Conservation (phyloP, 257 asterid genomes). For the Eucommia ulmoides region DNA sequence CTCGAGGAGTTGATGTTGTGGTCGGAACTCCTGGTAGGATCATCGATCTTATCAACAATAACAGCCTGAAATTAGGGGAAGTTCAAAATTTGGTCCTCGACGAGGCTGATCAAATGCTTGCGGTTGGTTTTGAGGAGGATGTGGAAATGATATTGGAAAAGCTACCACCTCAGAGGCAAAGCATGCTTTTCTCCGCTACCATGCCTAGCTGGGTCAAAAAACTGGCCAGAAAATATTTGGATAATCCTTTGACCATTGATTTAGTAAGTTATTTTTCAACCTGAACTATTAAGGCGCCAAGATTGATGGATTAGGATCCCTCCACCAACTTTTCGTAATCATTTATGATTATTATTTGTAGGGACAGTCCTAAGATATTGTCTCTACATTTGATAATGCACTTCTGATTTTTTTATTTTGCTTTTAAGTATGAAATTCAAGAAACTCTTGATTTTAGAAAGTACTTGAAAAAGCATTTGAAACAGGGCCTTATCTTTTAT, state of each 20-base stretch:
- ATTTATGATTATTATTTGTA: too few species aligned
- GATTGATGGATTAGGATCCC: too few species aligned
- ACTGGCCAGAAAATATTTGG: constrained; percentile 62
- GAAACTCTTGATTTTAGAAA: too few species aligned
- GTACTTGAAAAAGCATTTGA: too few species aligned
- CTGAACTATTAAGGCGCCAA: too few species aligned
- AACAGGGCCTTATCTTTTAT: too few species aligned
- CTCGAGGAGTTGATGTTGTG: constrained; percentile 88
- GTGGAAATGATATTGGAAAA: constrained; percentile 67
- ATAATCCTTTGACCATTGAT: constrained; percentile 80
- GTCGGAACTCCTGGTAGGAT: constrained; percentile 99
- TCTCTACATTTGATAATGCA: too few species aligned
- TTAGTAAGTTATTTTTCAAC: constrained; percentile 43
- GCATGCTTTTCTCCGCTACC: constrained; percentile 98
- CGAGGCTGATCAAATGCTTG: constrained; percentile 99
- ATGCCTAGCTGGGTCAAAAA: constrained; percentile 98
- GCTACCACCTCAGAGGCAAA: constrained; percentile 78
- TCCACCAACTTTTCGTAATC: too few species aligned
- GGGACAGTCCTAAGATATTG: too few species aligned
- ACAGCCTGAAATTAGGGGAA: constrained; percentile 64
- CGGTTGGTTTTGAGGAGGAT: constrained; percentile 98
- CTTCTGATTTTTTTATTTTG: too few species aligned
- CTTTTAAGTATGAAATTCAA: too few species aligned
- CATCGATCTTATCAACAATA: constrained; percentile 66
- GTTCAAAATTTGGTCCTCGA: constrained; percentile 87